Evolutionary conservation across 169 alveolate species (phyloP), one percentile per base, ranked within the genome.

Genomic region (Plasmodium inui): DNA sequence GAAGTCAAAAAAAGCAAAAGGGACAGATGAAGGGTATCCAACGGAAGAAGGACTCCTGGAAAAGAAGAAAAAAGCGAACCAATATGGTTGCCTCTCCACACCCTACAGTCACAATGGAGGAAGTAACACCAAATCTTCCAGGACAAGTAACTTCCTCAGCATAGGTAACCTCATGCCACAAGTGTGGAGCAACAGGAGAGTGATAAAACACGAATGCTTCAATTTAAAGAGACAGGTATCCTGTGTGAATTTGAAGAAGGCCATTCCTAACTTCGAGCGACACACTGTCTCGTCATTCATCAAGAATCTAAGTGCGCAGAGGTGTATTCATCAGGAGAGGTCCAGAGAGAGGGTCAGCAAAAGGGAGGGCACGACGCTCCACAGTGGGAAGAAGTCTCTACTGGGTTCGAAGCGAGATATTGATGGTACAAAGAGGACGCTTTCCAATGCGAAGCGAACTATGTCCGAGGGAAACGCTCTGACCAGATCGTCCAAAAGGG

Each of bases 201-300:
- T 4, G 61, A 6, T n/a, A 83, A 28, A 22, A 12, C 39, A 70
- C 26, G 92, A 41, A 10, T 67, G 70, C 50, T 34, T 17, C 19
- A 32, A 83, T 7, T 70, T 83, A 19, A 83, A 83, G 50, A 83
- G 37, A 22, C 30, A 14, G 5, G 2, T n/a, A 72, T 44, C 57
- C 17, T 10, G 12, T 17, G 44, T 0, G 0, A 10, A 32, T 3
- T 46, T 41, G 37, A 85, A 85, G 39, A 85, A 85, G 30, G 22
- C 30, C 0, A 85, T 85, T 8, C 93, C 93, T 0, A 85, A 85
- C 22, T 85, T 85, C 7, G 93, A 85, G 46, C n/a, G 93, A 46
- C 93, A 85, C 10, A 85, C 93, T 17, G 93, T 85, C 57, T 85
- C 93, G 10, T 85, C 93, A 26, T 85, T 85, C n/a, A 85, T 85